phyloP scores from a whole-genome alignment of 2,329 filamentous ascomycete genomes.

The Orbilia blumenaviensis region DNA sequence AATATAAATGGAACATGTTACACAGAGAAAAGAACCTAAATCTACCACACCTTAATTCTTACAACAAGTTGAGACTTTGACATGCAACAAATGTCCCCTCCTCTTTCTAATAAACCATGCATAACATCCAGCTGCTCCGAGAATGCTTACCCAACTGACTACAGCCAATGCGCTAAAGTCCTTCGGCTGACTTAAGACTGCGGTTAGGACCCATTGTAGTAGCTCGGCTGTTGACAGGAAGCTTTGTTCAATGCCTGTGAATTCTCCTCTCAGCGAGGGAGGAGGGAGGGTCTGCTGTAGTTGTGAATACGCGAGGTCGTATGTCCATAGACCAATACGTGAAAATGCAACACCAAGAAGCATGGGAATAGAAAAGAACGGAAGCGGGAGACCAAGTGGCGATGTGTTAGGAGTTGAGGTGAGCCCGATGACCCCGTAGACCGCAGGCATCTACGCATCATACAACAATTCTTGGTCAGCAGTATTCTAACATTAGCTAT shows the following conservation, averaged over 20 bases:
- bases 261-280: constrained; percentile 60
- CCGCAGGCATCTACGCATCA: constrained; percentile 56
- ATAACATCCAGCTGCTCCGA: constrained; percentile 59
- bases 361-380: constrained; percentile 59
- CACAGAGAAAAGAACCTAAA: neutral
- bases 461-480: too few relatives aligned
- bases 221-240: constrained; percentile 63
- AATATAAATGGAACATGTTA: neutral
- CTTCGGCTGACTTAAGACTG: constrained; percentile 60
- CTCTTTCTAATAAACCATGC: constrained; percentile 61
- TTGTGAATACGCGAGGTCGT: constrained; percentile 63
- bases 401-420: constrained; percentile 26
- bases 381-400: constrained; percentile 45
- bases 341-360: constrained; percentile 63
- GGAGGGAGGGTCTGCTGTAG: constrained; percentile 62
- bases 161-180: constrained; percentile 62
- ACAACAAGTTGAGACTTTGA: constrained; percentile 29
- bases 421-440: constrained; percentile 28
- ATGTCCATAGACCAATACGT: constrained; percentile 62
- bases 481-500: neutral
- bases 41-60: constrained; percentile 17
- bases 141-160: constrained; percentile 60
- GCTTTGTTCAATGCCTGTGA: constrained; percentile 63
- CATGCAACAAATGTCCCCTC: constrained; percentile 62
- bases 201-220: constrained; percentile 59